Evolutionary conservation across 257 asterid genomes (phyloP).

Genomic region (Apocynum venetum): DNA sequence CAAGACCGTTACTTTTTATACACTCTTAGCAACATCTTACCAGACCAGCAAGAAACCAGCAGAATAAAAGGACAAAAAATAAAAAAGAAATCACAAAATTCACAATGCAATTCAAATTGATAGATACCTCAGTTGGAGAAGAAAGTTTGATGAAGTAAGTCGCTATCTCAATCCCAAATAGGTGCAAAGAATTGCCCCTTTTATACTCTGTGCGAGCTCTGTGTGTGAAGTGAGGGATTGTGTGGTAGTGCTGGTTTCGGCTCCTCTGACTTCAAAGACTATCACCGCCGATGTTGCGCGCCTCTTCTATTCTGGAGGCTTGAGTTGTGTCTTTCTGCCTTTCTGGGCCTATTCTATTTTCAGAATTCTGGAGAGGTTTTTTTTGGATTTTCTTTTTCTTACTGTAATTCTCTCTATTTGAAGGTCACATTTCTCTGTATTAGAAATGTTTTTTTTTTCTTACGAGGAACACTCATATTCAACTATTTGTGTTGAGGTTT

Average conservation of each 20-base stretch:
- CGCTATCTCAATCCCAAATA: background rate
- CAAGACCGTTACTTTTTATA: background rate
- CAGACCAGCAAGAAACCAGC: background rate
- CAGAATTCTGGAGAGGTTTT: background rate
- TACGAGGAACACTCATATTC: too few relatives aligned
- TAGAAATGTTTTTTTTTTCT: too few relatives aligned
- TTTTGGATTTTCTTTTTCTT: too few relatives aligned
- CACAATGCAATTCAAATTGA: background rate
- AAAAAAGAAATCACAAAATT: background rate
- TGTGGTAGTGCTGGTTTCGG: background rate
- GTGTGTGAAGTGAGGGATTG: background rate
- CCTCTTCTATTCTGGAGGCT: background rate
- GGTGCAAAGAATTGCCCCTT: background rate
- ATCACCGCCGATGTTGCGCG: background rate
- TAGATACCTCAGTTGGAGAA: too few relatives aligned
- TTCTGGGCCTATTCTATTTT: background rate
- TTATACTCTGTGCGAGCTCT: background rate
- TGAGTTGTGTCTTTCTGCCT: too few relatives aligned
- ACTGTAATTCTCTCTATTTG: too few relatives aligned
- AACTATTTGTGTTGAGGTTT: too few relatives aligned
- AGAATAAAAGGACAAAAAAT: background rate
- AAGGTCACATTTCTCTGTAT: too few relatives aligned
- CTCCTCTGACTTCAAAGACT: too few relatives aligned
- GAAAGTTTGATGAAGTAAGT: background rate
- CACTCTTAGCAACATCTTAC: background rate